Evolutionary conservation across 176 grass and related monocot species (phyloP).

Genomic region (Bonia amplexicaulis): DNA sequence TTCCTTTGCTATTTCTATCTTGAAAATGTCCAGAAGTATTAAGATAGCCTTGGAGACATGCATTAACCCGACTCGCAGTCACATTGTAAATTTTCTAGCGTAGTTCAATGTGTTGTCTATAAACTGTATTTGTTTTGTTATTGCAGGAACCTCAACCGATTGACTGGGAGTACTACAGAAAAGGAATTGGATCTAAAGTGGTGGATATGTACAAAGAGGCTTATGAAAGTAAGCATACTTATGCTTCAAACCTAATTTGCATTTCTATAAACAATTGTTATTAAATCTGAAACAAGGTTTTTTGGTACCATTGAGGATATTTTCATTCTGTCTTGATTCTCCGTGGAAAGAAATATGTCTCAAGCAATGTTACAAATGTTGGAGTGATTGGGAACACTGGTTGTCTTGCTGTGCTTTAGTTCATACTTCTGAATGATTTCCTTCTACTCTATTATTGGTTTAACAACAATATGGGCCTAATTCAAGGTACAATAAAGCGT

Average conservation of each 20-base stretch:
- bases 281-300: neutral
- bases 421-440: neutral
- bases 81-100: neutral
- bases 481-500: neutral
- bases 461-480: neutral
- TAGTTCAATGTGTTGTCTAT: constrained; percentile 14
- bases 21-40: neutral
- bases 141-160: constrained; percentile 75
- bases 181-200: constrained; percentile 71
- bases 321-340: neutral
- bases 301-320: neutral
- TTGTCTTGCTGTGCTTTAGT: neutral
- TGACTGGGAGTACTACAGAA: constrained; percentile 87
- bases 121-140: constrained; percentile 9
- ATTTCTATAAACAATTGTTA: neutral
- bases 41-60: neutral
- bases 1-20: neutral
- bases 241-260: neutral
- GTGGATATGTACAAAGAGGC: constrained; percentile 85
- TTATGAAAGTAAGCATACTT: constrained; percentile 71
- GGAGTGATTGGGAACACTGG: neutral
- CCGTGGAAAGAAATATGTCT: neutral
- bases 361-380: neutral
- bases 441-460: neutral
- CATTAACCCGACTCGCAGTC: neutral